Conservation (phyloP, 73 alveolate genomes). For the Paramecium biaurelia region DNA sequence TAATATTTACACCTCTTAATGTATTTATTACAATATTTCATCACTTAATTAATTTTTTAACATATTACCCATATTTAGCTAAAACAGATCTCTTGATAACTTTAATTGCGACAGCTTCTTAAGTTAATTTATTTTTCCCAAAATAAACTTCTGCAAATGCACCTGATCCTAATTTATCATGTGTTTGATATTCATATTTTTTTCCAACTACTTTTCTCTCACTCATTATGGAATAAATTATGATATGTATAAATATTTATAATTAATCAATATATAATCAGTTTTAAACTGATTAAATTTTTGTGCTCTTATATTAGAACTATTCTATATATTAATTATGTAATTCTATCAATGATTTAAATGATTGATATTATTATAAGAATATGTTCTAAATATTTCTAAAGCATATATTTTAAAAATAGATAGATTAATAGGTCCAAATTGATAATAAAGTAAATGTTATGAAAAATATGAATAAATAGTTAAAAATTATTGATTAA, state of each 20-base stretch:
- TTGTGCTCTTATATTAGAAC: background rate
- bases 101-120: constrained; percentile 56
- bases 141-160: constrained; percentile 54
- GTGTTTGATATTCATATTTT: constrained; percentile 27
- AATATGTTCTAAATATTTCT: no score
- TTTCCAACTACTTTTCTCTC: background rate
- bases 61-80: constrained; percentile 40
- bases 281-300: background rate
- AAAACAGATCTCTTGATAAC: constrained; percentile 20
- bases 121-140: constrained; percentile 35
- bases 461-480: no score
- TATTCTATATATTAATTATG: background rate
- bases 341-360: background rate
- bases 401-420: no score
- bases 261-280: background rate
- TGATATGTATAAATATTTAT: background rate
- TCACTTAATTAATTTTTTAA: background rate
- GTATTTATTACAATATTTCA: constrained; percentile 33
- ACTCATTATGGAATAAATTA: background rate
- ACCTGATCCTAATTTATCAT: constrained; percentile 43
- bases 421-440: no score
- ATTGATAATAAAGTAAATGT: no score
- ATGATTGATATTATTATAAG: no score
- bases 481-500: no score
- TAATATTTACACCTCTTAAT: constrained; percentile 21